A percentile compares a stretch with the other conserved stretches of the same genome.
phyloP scores from a whole-genome alignment of 1,139 yeast genomes.

The Dujonia santamariae region DNA sequence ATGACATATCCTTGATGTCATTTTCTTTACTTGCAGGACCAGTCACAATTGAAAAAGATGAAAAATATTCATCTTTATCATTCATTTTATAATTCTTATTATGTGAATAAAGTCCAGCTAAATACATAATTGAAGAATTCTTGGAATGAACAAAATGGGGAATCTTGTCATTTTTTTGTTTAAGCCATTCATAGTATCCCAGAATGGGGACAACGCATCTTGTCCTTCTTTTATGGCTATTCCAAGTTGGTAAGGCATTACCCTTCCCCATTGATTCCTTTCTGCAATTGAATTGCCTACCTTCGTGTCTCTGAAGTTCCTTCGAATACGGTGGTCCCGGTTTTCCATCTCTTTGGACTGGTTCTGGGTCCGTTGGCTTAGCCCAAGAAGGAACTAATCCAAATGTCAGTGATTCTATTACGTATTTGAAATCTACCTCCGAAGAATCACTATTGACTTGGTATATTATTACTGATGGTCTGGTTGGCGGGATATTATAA shows the following conservation, averaged over 20 bases:
- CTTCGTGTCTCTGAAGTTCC: slow-evolving; percentile 30
- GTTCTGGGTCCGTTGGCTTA: slow-evolving; percentile 29
- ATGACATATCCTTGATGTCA: slow-evolving; percentile 45
- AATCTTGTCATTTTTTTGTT: slow-evolving; percentile 31
- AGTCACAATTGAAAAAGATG: slow-evolving; percentile 71
- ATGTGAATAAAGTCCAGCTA: slow-evolving; percentile 71
- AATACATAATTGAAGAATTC: slow-evolving; percentile 50
- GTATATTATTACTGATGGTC: slow-evolving; percentile 32
- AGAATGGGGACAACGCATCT: slow-evolving; percentile 74
- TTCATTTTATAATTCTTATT: slow-evolving; percentile 29
- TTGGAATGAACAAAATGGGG: slow-evolving; percentile 68
- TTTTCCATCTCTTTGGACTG: slow-evolving; percentile 18
- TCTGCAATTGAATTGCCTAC: slow-evolving; percentile 59
- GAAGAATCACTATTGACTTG: slow-evolving; percentile 10
- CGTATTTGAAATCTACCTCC: slow-evolving; percentile 15
- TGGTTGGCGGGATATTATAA: slow-evolving; percentile 43
- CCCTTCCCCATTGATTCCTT: slow-evolving; percentile 48
- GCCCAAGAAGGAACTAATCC: slow-evolving; percentile 45
- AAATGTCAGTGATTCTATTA: slow-evolving; percentile 39
- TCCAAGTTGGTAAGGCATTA: slow-evolving; percentile 46
- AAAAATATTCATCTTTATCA: slow-evolving; percentile 24
- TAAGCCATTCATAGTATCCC: slow-evolving; percentile 86
- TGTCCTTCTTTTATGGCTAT: slow-evolving; percentile 27
- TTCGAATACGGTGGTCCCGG: slow-evolving; percentile 22
- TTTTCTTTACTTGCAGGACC: slow-evolving; percentile 52